Percentiles rank a stretch among this genome's conserved stretches.
phyloP scores from a whole-genome alignment of 352 stramenopile genomes.

The Pythium sp. region DNA sequence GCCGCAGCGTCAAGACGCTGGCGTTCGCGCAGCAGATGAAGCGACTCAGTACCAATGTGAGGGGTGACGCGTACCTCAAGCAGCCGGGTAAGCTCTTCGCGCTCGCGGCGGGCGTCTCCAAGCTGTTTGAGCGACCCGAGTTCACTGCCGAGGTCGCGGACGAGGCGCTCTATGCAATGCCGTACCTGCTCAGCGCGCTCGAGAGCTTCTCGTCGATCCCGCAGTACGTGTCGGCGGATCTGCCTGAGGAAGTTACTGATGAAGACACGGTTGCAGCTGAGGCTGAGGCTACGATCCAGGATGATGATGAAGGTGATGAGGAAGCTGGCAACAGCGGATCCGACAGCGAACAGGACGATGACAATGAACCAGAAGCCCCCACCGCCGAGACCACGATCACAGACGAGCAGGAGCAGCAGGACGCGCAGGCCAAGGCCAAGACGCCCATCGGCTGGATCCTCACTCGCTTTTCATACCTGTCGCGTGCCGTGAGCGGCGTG shows the following conservation, averaged over 20 bases:
- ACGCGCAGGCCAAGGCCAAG: constrained; percentile 47
- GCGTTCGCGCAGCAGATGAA: constrained; percentile 29
- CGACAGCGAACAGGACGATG: constrained; percentile 9
- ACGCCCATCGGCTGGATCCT: constrained; percentile 82
- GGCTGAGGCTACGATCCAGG: constrained; percentile 14
- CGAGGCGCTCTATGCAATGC: constrained; percentile 57
- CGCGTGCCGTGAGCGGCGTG: constrained; percentile 45
- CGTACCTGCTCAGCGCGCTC: constrained; percentile 64
- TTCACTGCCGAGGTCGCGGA: constrained; percentile 49
- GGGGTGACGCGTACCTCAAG: constrained; percentile 48
- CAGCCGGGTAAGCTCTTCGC: constrained; percentile 57
- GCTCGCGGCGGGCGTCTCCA: constrained; percentile 55
- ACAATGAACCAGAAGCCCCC: constrained; percentile 22
- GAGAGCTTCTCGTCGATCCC: constrained; percentile 47
- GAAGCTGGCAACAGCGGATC: constrained; percentile 10
- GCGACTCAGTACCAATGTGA: constrained; percentile 28
- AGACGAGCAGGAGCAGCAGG: constrained; percentile 37
- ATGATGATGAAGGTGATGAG: constrained; percentile 10
- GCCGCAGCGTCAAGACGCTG: constrained; percentile 49
- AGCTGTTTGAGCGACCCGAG: constrained; percentile 61
- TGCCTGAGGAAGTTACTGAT: constrained; percentile 15
- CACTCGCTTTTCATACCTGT: constrained; percentile 79
- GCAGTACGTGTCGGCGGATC: constrained; percentile 40
- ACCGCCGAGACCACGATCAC: constrained; percentile 25
- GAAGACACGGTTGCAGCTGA: constrained; percentile 15